Conservation (phyloP, 371 early-diverging fungal genomes). For the Synchytrium microbalum region DNA sequence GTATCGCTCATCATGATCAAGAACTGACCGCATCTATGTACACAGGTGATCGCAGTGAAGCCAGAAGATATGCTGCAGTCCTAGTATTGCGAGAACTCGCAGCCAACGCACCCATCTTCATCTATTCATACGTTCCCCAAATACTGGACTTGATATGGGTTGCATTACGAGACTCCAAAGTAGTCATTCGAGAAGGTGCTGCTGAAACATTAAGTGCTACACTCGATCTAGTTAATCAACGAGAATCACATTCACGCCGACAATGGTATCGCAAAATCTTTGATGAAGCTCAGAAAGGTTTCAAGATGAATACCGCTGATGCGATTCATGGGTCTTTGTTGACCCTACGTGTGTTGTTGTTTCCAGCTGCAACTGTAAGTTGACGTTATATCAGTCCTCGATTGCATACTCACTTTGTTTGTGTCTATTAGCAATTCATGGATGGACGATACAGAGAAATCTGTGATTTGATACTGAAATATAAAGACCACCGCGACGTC, state of each 20-base stretch:
- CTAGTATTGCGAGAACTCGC: constrained; percentile 77
- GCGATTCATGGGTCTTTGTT: constrained; percentile 85
- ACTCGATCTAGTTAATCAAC: constrained; percentile 68
- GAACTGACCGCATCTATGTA: background rate
- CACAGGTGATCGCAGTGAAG: constrained; percentile 61
- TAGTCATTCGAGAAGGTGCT: constrained; percentile 76
- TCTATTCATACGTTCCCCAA: constrained; percentile 75
- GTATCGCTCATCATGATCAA: background rate
- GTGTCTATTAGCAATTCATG: constrained; percentile 63
- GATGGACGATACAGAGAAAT: constrained; percentile 68
- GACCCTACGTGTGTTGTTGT: constrained; percentile 69
- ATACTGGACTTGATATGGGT: constrained; percentile 85
- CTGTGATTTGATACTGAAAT: constrained; percentile 65
- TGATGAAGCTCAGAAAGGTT: constrained; percentile 75
- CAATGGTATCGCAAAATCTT: constrained; percentile 74
- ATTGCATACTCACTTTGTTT: background rate
- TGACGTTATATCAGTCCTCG: background rate
- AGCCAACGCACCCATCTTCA: constrained; percentile 72
- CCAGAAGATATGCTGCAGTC: constrained; percentile 79
- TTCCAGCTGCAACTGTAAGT: constrained; percentile 73
- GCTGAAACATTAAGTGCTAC: constrained; percentile 81
- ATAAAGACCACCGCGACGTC: constrained; percentile 74
- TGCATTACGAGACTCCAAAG: constrained; percentile 75
- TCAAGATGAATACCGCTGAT: constrained; percentile 65
- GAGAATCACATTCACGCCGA: constrained; percentile 62